Base-by-base conservation (phyloP, 352 stramenopile genomes). In the Phytophthora ramorum region DNA sequence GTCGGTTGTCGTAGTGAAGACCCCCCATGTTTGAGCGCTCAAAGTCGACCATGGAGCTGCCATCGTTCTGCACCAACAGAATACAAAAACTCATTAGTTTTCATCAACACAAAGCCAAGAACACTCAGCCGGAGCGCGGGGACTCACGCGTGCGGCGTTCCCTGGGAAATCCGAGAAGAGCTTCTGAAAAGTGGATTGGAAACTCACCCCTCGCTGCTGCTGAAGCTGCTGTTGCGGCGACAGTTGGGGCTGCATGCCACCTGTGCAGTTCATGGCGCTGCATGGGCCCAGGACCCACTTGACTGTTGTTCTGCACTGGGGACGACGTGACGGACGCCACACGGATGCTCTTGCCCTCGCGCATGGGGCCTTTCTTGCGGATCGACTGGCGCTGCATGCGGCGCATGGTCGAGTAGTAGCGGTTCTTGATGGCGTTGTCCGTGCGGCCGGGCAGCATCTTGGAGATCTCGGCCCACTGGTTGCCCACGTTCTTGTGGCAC, bases 371-470 rank as follows among this genome's bases (percentile, higher is more conserved):
- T 81, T 96, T 96, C 75, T 94, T 96, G 16, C 88, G 88, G 41
- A 96, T 81, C 17, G 88, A 96, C 63, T 96, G 89, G 0, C 89
- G 75, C 69, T 95, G 84, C 83, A 96, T 93, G 58, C 89, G 83
- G 4, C 89, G 74, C 86, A 95, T 96, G n/a, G 86, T 97, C 58
- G 89, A 97, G 70, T 98, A 97, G 68, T 95, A 97, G 35, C 89
- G 80, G 59, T 96, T 97, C 73, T 97, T 97, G 67, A 97, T 97
- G 26, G 87, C 88, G 66, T 97, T 97, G 66, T 97, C 90, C 24
- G 91, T 96, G 43, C 86, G 87, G 19, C 90, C 90, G 3, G 90
- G 90, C 1, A 97, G 79, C 82, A 96, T 96, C 63, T 96, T 95
- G 44, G 90, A 92, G 58, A 97, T 97, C 71, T 97, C 88, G 1